Evolutionary conservation across 768 basidiomycete genomes (phyloP), one percentile per base, ranked within the genome.

Genomic region (Boletellus emodensis): DNA sequence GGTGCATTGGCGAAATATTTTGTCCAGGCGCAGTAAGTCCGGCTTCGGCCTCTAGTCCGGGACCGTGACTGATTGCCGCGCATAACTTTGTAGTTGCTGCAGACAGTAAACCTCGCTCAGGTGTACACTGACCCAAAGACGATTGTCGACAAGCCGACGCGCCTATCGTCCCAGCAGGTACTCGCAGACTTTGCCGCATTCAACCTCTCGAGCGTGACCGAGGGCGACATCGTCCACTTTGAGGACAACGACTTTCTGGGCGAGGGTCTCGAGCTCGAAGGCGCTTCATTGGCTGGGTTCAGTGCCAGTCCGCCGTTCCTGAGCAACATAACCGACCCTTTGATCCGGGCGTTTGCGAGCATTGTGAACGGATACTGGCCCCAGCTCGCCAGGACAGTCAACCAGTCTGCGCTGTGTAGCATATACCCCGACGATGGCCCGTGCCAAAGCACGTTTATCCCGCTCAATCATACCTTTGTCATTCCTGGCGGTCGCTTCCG

Each of bases 321-420:
- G 52, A 71, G 75, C 32, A 85, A 86, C 48, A 78, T 96, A 46
- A 72, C 79, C 2, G 81, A 91, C 56, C 75, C 85, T 1, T 61
- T 93, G 38, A 72, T 90, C 33, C 77, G 76, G 52, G 86, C 81
- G 4, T 97, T 84, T 69, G 69, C 88, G 15, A 75, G 83, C 53
- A 81, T 79, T n/a, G 94, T 96, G 4, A 82, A 95, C 60, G 77
- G 82, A 0, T 94, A 84, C 68, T 97, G 94, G 94, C 75, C 79
- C 0, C 78, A 85, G 47, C 79, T 97, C 7, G 84, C 87, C 49
- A 73, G 90, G 32, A 75, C 73, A 2, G 94, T 92, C 5, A 92
- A 95, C 56, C 60, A 74, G 15, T 80, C 84, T 2, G 73, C 78
- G 1, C 64, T 92, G 9, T 96, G 90, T 65, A 66, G 69, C 11